Evolutionary conservation across 2,329 filamentous ascomycete genomes (phyloP).

Genomic region (Triangularia verruculosa): DNA sequence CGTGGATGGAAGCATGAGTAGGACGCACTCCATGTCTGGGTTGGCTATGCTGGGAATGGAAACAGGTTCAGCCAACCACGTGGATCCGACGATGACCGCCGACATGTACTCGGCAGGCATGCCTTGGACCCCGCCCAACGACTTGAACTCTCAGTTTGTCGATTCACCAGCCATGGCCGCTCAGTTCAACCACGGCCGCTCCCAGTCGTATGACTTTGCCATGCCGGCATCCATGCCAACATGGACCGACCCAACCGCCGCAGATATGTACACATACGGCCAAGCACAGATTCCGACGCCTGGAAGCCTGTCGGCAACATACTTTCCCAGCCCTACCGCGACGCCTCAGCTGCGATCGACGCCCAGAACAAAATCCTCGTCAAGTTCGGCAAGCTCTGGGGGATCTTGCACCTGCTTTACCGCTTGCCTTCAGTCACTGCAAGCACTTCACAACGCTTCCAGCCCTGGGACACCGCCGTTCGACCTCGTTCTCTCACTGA

Average conservation of each 20-base stretch:
- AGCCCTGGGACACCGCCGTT: conserved; percentile 40
- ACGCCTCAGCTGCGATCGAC: conserved; percentile 37
- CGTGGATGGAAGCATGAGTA: conserved; percentile 36
- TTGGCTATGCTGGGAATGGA: conserved; percentile 27
- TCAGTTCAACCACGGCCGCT: conserved; percentile 32
- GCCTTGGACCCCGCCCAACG: conserved; percentile 41
- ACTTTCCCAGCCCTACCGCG: conserved; percentile 40
- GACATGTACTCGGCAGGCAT: conserved; percentile 38
- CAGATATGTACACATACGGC: conserved; percentile 36
- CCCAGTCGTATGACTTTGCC: conserved; percentile 38
- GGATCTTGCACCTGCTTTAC: conserved; percentile 47
- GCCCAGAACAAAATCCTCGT: conserved; percentile 30
- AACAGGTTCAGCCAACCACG: conserved; percentile 19
- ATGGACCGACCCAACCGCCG: conserved; percentile 31
- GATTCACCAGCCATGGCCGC: conserved; percentile 34
- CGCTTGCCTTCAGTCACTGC: conserved; percentile 45
- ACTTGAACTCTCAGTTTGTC: conserved; percentile 35
- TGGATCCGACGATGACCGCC: conserved; percentile 21
- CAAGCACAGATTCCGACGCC: conserved; percentile 35
- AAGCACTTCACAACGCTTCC: conserved; percentile 46
- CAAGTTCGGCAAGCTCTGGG: conserved; percentile 22
- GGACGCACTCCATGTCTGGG: conserved; percentile 38
- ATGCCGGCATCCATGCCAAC: conserved; percentile 31
- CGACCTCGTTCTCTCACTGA: conserved; percentile 44
- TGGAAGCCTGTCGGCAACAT: conserved; percentile 35